A percentile compares a stretch with the other conserved stretches of the same genome.
These are phyloP conservation scores for Phytopythium sindhum DNA, from an alignment of 352 stramenopile genomes.

Conservation along the genomic window DNA sequence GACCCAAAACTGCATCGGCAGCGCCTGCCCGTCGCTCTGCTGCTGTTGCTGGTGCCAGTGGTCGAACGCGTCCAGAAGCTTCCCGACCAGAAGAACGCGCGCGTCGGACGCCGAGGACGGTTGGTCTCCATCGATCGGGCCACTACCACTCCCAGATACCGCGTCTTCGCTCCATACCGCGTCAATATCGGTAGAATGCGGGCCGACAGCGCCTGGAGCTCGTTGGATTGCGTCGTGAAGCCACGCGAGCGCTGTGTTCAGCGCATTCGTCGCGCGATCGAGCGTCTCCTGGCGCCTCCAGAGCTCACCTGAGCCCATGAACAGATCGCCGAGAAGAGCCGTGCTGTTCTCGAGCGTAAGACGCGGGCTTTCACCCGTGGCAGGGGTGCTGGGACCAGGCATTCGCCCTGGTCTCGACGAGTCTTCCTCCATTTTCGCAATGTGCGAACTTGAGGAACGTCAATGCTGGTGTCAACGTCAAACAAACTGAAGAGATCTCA, in stretches of 20 bases:
- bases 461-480: background rate
- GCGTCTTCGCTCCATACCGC: background rate
- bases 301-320: background rate
- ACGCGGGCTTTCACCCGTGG: background rate
- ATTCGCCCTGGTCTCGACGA: background rate
- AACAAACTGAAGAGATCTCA: background rate
- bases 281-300: slow-evolving; percentile 4
- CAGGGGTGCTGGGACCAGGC: background rate
- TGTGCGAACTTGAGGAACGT: background rate
- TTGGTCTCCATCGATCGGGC: background rate
- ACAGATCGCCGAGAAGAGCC: background rate
- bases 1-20: slow-evolving; percentile 22
- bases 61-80: slow-evolving; percentile 15
- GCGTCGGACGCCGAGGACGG: background rate
- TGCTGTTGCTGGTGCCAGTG: slow-evolving; percentile 17
- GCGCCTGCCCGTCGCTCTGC: background rate
- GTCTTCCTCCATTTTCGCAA: background rate
- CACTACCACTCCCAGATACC: background rate
- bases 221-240: slow-evolving; percentile 12
- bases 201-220: background rate
- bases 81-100: background rate
- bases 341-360: background rate
- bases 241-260: slow-evolving; percentile 14
- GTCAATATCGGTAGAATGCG: background rate
- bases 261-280: background rate